Conservation (phyloP, 1,139 yeast species). For the Debaryomyces nepalensis region DNA sequence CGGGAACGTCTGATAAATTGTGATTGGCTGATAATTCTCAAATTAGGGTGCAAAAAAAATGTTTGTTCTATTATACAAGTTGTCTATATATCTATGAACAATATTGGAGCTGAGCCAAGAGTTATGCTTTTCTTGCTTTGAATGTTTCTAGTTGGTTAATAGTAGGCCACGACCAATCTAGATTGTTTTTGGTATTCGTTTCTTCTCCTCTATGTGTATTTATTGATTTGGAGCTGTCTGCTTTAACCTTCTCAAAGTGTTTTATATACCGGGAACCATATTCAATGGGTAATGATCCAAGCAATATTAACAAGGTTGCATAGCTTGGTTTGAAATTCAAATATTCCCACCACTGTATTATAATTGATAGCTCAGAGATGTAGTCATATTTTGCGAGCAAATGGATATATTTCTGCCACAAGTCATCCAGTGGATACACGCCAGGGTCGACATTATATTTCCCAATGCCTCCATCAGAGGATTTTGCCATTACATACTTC, state of each 20-base stretch:
- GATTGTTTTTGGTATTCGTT: conserved; percentile 3
- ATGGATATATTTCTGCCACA: conserved; percentile 58
- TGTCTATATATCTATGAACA: no score
- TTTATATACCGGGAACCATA: conserved; percentile 44
- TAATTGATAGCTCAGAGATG: conserved; percentile 51
- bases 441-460: conserved; percentile 26
- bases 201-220: conserved; percentile 5
- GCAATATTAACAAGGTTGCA: conserved; percentile 39
- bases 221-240: conserved; percentile 18
- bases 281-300: conserved; percentile 46
- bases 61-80: conserved; percentile 3
- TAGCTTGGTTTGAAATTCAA: conserved; percentile 50
- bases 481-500: conserved; percentile 29
- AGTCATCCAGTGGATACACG: conserved; percentile 48
- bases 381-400: conserved; percentile 54
- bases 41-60: conserved; percentile 11
- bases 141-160: conserved; percentile 20
- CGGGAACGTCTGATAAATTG: conserved; percentile 3
- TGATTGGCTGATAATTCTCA: conserved; percentile 11
- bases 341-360: conserved; percentile 65
- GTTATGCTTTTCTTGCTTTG: conserved; percentile 6
- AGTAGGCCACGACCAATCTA: conserved; percentile 35
- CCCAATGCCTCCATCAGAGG: conserved; percentile 24
- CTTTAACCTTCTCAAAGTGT: conserved; percentile 38
- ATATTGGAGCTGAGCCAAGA: no score